phyloP scores from a whole-genome alignment of 2,329 filamentous ascomycete species.

The Penicillium sclerotiorum region DNA sequence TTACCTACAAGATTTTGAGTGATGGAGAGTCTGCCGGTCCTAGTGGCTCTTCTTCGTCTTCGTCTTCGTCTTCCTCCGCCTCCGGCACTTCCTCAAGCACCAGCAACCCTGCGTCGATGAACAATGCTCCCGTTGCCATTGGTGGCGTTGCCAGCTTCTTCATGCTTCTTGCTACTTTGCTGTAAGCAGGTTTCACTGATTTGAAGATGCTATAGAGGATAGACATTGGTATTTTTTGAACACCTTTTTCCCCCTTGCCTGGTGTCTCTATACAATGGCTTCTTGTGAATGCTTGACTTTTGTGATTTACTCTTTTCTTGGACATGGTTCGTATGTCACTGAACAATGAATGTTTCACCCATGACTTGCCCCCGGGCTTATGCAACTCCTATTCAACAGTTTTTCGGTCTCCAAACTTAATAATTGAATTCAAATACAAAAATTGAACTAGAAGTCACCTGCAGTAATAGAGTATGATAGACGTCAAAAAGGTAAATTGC shows the following conservation, averaged over 20 bases:
- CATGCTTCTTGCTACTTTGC: slow-evolving; percentile 30
- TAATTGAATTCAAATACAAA: too few relatives aligned
- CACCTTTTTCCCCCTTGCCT: background rate
- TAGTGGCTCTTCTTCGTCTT: slow-evolving; percentile 13
- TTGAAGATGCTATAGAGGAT: background rate
- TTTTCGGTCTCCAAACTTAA: background rate
- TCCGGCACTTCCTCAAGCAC: slow-evolving; percentile 11
- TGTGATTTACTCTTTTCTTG: background rate
- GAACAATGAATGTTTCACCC: slow-evolving; percentile 1
- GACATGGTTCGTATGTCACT: slow-evolving; percentile 2
- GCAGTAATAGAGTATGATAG: too few relatives aligned
- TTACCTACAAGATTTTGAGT: slow-evolving; percentile 61
- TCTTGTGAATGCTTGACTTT: slow-evolving; percentile 5
- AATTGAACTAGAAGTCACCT: too few relatives aligned
- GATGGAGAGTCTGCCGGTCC: slow-evolving; percentile 44
- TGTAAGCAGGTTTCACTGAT: slow-evolving; percentile 23
- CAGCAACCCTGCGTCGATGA: slow-evolving; percentile 25
- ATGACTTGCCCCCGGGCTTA: background rate
- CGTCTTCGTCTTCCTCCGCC: slow-evolving; percentile 7
- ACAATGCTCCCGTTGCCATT: slow-evolving; percentile 23
- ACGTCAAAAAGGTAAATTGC: too few relatives aligned
- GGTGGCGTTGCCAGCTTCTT: slow-evolving; percentile 31
- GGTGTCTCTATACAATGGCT: background rate
- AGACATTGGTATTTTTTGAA: background rate
- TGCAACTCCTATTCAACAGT: background rate